Evolutionary conservation across 768 basidiomycete species (phyloP), one percentile per base, ranked within the genome.

Genomic region (Fibroporia radiculosa): DNA sequence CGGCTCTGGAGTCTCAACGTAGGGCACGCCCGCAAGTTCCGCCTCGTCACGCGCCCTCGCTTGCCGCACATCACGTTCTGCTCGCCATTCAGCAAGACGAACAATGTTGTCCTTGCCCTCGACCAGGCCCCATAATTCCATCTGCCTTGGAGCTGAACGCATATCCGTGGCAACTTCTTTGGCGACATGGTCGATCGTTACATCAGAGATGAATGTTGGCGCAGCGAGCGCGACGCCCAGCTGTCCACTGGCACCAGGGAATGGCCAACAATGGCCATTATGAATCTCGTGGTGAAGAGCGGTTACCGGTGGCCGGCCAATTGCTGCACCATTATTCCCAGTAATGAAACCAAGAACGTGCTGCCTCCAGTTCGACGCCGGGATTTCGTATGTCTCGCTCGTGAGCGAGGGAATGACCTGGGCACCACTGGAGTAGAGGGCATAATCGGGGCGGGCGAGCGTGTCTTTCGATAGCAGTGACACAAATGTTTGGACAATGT

Each of bases 251-350:
- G 70, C 56, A 0, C 93, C 93, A 4, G 66, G 67, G 66, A 98
- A 91, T 1, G 95, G 89, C 93, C 95, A 99, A 64, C 95, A 99
- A 45, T 83, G 75, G 3, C 96, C 95, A 26, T 79, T 80, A 44
- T 84, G 76, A 22, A 72, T 68, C 49, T 96, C 90, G 47, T 88
- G 83, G 56, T 95, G 85, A n/a, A 99, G 70, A 2, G 89, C 90
- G 0, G 78, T 84, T 39, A 91, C 78, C 1, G 95, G 93, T 1
- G 89, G 77, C 13, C 81, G 78, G n/a, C 90, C 93, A 34, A 80
- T 63, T 32, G 78, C 70, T 51, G 72, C 71, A 16, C 76, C 78
- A 34, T 70, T 69, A 38, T 57, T 41, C 27, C 84, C 84, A 0
- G 82, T 80, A 55, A 87, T 52, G 47, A 77, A 64, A 13, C 79